Conservation (phyloP, 169 alveolate genomes). For the Theileria parva region DNA sequence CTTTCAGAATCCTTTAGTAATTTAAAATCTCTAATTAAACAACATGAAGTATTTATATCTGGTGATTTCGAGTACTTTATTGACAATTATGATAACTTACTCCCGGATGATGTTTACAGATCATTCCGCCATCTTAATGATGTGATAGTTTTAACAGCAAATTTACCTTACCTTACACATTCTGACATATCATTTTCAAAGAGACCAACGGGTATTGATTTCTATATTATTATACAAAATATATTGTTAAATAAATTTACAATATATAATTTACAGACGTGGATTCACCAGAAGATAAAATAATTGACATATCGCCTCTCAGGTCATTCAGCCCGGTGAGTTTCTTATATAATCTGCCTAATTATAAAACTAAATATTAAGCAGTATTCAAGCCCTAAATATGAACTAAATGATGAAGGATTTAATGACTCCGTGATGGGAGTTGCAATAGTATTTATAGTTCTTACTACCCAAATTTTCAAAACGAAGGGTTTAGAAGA, state of each 20-base stretch:
- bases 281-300: neutral
- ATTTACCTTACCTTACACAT: slow-evolving; percentile 53
- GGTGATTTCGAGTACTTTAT: slow-evolving; percentile 3
- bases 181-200: slow-evolving; percentile 19
- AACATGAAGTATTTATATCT: neutral
- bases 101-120: slow-evolving; percentile 24
- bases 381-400: neutral
- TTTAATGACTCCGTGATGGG: neutral
- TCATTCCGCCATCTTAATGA: slow-evolving; percentile 22
- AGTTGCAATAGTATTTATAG: slow-evolving; percentile 26
- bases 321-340: neutral
- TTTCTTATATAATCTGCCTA: neutral
- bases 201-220: slow-evolving; percentile 15
- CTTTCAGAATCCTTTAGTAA: neutral
- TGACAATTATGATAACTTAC: slow-evolving; percentile 14
- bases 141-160: slow-evolving; percentile 32
- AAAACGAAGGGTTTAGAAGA: neutral
- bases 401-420: slow-evolving; percentile 33
- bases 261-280: neutral
- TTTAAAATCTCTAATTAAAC: neutral
- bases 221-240: neutral
- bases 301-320: neutral
- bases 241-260: neutral
- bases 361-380: neutral
- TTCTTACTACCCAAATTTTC: slow-evolving; percentile 54